Percentiles rank a stretch among this genome's conserved stretches.
Conservation (phyloP, 73 alveolate genomes). For the Paramecium tetraurelia region DNA sequence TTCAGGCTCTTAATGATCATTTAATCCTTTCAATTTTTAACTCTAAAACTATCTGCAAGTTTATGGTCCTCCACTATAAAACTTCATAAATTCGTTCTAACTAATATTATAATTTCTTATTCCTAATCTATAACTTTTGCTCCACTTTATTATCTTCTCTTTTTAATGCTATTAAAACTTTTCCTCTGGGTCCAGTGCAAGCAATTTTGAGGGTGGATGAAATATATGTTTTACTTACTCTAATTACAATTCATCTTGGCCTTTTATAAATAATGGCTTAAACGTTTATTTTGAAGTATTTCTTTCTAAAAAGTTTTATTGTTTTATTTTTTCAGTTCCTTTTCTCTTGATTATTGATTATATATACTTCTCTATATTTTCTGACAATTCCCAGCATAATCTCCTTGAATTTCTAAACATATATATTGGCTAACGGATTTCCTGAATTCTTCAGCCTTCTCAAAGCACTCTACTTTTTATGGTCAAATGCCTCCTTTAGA, state of each 20-base stretch:
- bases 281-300: neutral
- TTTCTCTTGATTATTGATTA: neutral
- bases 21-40: neutral
- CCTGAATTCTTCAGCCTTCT: neutral
- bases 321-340: neutral
- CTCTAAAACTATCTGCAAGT: neutral
- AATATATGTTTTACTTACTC: neutral
- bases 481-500: neutral
- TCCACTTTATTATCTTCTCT: neutral
- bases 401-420: conserved; percentile 36
- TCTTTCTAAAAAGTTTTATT: conserved; percentile 11
- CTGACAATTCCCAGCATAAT: neutral
- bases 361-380: neutral
- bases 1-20: neutral
- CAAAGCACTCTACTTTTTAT: neutral
- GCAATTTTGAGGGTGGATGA: conserved; percentile 36
- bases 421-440: conserved; percentile 27
- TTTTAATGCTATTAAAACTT: neutral
- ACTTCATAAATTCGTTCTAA: neutral
- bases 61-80: conserved; percentile 44
- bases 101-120: conserved; percentile 19
- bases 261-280: neutral
- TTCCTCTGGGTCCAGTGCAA: neutral
- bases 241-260: neutral
- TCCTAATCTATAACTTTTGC: conserved; percentile 33